Evolutionary conservation across 1,139 yeast genomes (phyloP).

Genomic region (Pneumocystis carinii): DNA sequence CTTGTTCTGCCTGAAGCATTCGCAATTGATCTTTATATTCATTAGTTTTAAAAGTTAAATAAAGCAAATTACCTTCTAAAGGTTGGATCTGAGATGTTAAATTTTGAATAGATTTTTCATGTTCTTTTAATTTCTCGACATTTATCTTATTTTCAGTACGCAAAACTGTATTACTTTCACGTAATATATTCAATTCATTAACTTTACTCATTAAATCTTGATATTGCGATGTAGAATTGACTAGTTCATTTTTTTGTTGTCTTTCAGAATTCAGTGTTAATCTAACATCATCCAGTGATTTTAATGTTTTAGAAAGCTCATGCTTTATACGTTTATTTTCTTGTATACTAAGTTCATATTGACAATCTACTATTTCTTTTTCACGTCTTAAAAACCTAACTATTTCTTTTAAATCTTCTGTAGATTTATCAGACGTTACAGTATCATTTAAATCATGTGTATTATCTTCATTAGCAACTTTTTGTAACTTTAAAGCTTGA

Average conservation of each 20-base stretch:
- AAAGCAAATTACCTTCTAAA: slow-evolving; percentile 12
- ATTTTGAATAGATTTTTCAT: slow-evolving; percentile 26
- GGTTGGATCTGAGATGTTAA: slow-evolving; percentile 25
- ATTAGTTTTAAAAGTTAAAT: not conserved
- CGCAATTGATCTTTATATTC: slow-evolving; percentile 23
- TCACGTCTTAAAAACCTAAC: slow-evolving; percentile 56
- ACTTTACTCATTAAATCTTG: slow-evolving; percentile 44
- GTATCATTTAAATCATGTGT: not conserved
- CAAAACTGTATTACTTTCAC: slow-evolving; percentile 59
- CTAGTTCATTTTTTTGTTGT: slow-evolving; percentile 30
- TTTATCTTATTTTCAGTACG: slow-evolving; percentile 37
- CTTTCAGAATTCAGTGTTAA: slow-evolving; percentile 22
- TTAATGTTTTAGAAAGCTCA: slow-evolving; percentile 21
- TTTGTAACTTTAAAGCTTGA: slow-evolving; percentile 13
- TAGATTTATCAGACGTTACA: slow-evolving; percentile 12
- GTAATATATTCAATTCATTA: slow-evolving; percentile 51
- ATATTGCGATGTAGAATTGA: slow-evolving; percentile 32
- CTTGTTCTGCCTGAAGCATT: slow-evolving; percentile 27
- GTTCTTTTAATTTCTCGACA: slow-evolving; percentile 21
- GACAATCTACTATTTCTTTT: slow-evolving; percentile 56
- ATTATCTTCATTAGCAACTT: slow-evolving; percentile 3
- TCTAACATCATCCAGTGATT: slow-evolving; percentile 24
- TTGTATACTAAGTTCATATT: slow-evolving; percentile 35
- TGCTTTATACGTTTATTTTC: slow-evolving; percentile 36
- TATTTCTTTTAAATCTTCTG: slow-evolving; percentile 38